Evolutionary conservation across 495 filamentous ascomycete species (phyloP), one percentile per base, ranked within the genome.

Genomic region (Mycothermus thermophilus): DNA sequence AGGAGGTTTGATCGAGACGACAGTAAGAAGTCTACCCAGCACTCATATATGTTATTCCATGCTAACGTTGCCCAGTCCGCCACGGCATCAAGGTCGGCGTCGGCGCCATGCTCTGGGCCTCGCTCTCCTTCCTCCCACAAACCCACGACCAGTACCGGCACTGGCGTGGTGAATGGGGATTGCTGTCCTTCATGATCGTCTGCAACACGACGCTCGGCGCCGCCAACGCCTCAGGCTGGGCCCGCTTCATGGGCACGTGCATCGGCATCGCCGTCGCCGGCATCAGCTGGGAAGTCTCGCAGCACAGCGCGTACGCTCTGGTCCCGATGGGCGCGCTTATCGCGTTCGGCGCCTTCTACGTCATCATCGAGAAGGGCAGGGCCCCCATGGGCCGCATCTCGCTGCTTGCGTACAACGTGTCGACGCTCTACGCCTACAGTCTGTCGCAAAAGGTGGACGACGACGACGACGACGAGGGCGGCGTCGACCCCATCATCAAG

Each of bases 161-260:
- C 43, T 97, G 87, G 86, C 66, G 88, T 45, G 90, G 88, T 1
- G 90, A 97, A 67, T 97, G 90, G 90, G 90, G 88, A 9, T 64
- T 96, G 1, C 54, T 96, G 24, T 94, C 88, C 0, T 97, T 93
- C 60, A 97, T 97, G 90, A 71, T 96, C 35, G 90, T 97, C 12
- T 94, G 88, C 54, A 81, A 82, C 5, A 95, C 95, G 88, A 96
- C 88, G 0, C 84, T 94, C 26, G 90, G 90, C 8, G 82, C 88
- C 13, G 82, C 84, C 10, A 97, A 96, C 47, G 93, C 86, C 13
- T 93, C 88, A 4, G 85, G 84, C 3, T 74, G 69, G 58, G 69
- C 83, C 35, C 77, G 90, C 40, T 90, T 95, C 45, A 58, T 80
- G n/a, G 90, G 90, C 34, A 96, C 87, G 5, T 69, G 81, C 37